Conservation (phyloP, 305 asterid species). For the Fraxinus greggii region DNA sequence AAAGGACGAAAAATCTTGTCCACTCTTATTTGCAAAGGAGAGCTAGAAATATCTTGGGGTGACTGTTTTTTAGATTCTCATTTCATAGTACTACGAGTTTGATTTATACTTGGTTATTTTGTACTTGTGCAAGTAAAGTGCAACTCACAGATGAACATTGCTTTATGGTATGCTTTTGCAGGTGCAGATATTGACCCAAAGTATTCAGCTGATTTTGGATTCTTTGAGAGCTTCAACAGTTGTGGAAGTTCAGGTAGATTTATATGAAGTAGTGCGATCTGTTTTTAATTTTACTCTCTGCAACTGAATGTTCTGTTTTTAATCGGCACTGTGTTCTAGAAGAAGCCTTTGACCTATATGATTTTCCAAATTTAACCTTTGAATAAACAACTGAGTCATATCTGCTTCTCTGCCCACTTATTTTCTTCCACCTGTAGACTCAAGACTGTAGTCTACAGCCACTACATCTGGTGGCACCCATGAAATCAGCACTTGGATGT, state of each 20-base stretch:
- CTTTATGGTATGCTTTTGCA: constrained; percentile 37
- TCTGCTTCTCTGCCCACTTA: not conserved
- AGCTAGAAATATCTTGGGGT: not conserved
- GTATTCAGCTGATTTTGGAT: constrained; percentile 59
- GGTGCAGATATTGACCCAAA: constrained; percentile 57
- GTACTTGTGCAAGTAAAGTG: constrained; percentile 3
- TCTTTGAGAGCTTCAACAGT: constrained; percentile 52
- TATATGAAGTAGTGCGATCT: not conserved
- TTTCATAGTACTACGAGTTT: not conserved
- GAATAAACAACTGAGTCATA: not conserved
- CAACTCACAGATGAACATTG: constrained; percentile 35
- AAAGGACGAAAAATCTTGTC: not conserved
- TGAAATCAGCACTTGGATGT: not conserved
- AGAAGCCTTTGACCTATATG: not conserved
- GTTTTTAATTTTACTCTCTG: not conserved
- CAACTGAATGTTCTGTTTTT: not conserved
- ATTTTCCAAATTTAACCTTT: not conserved
- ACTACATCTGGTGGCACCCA: not conserved
- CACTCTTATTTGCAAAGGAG: not conserved
- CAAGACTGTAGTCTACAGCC: not conserved
- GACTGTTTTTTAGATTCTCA: not conserved
- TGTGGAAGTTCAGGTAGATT: constrained; percentile 66
- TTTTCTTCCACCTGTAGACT: not conserved
- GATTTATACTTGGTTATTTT: not conserved
- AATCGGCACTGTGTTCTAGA: not conserved